phyloP scores from a whole-genome alignment of 805 yeast genomes.

The Ogataea dorogensis region DNA sequence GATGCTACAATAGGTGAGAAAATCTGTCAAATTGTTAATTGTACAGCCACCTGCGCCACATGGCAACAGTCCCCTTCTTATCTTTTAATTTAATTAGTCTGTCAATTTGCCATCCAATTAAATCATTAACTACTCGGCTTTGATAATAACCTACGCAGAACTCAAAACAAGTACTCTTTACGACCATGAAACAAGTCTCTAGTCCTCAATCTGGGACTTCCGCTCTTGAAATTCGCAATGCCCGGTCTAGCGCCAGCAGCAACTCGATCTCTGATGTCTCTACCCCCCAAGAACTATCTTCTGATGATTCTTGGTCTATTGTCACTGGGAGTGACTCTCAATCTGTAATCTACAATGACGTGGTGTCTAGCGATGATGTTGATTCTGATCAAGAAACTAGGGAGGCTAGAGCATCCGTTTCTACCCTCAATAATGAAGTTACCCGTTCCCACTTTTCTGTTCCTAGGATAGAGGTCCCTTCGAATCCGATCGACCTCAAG shows the following conservation, averaged over 20 bases:
- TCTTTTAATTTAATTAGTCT: conserved; percentile 15
- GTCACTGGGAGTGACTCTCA: conserved; percentile 17
- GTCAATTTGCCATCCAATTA: conserved; percentile 24
- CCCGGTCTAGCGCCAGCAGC: conserved; percentile 4
- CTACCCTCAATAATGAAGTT: conserved; percentile 17
- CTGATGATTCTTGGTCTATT: conserved; percentile 26
- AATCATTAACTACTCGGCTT: conserved; percentile 6
- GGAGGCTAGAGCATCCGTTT: conserved; percentile 17
- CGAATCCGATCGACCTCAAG: background rate
- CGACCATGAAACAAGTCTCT: conserved; percentile 7
- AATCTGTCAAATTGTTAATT: conserved; percentile 1
- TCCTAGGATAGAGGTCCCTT: conserved; percentile 15
- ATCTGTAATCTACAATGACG: conserved; percentile 16
- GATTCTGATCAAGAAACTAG: conserved; percentile 1
- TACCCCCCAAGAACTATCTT: conserved; percentile 23
- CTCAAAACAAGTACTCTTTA: background rate
- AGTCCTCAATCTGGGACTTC: conserved; percentile 11
- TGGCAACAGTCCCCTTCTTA: conserved; percentile 6
- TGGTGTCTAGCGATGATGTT: conserved; percentile 24
- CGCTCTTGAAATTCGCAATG: conserved; percentile 8
- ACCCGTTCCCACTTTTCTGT: conserved; percentile 17
- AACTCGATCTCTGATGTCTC: conserved; percentile 16
- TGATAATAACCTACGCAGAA: background rate
- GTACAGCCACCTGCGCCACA: conserved; percentile 12
- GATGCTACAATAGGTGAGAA: conserved; percentile 17